Base-by-base conservation (phyloP, 2,329 filamentous ascomycete genomes). In the Xylaria sp. region DNA sequence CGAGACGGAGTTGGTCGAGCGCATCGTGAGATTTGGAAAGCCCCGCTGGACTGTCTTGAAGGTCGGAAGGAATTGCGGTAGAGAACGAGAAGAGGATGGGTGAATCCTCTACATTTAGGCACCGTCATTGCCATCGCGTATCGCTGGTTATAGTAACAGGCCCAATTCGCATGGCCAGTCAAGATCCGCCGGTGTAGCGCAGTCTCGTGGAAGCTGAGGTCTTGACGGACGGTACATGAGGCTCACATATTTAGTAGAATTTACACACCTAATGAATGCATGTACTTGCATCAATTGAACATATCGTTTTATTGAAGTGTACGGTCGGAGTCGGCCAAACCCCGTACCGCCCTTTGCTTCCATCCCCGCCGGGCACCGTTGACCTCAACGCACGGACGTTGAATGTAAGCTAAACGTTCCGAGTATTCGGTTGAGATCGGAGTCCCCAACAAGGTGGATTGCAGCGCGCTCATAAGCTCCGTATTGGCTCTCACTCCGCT, bases 381-480 rank as follows among this genome's bases (percentile, higher is more conserved):
- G n/a, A n/a, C n/a, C n/a, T n/a, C n/a, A 26, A 26, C 24, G 24
- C 6, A 26, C 6, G 24, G 5, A 26, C 24, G 6, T 26, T 26
- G 24, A 6, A 26, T 11, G 6, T 26, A 26, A 26, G 24, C 24
- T 5, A 26, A 26, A 26, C 6, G 29, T 13, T 54, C 55, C 53
- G 51, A 59, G 39, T 39, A 43, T 44, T 60, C 60, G 58, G 62
- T 60, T 57, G 59, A 60, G 56, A 49, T 56, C 64, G 64, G 65
- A 67, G 52, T 66, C 66, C 65, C 64, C 65, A 68, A 67, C 64
- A 63, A 62, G 51, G 57, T 61, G 39, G 42, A 55, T 42, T 54
- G 45, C 40, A 54, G 44, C 42, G 11, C 42, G 11, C 52, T 54
- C 48, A 47, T 54, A 66, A 64, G 59, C 59, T 60, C 57, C 59